A percentile compares a stretch with the other conserved stretches of the same genome.
phyloP scores from a whole-genome alignment of 768 basidiomycete species.

The Boletus rubroflammeus region DNA sequence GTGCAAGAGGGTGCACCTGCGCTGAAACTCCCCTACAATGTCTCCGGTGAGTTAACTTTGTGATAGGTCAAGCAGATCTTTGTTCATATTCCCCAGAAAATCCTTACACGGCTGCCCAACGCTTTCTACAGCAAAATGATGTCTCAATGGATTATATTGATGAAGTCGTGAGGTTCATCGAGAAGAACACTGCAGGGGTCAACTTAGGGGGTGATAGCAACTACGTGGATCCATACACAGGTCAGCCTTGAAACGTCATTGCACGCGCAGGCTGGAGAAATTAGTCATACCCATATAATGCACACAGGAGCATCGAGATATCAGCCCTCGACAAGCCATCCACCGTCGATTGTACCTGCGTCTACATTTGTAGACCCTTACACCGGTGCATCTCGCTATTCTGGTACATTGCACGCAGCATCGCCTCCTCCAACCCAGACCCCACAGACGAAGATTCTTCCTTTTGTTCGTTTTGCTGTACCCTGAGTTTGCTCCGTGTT shows the following conservation, averaged over 20 bases:
- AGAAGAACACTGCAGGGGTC: conserved; percentile 82
- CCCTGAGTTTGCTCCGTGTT: not conserved
- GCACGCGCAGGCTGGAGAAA: not conserved
- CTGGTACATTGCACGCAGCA: conserved; percentile 36
- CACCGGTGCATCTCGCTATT: conserved; percentile 68
- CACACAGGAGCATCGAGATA: conserved; percentile 63
- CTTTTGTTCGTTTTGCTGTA: conserved; percentile 41
- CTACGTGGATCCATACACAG: conserved; percentile 89
- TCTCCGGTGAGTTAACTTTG: conserved; percentile 52
- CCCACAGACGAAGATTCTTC: conserved; percentile 41
- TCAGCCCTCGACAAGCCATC: conserved; percentile 39
- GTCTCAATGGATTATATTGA: conserved; percentile 81
- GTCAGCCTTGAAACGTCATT: conserved; percentile 33
- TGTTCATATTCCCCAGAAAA: conserved; percentile 58
- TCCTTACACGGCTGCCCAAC: conserved; percentile 83
- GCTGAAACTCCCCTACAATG: conserved; percentile 92
- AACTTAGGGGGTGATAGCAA: conserved; percentile 58
- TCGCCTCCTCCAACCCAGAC: conserved; percentile 32
- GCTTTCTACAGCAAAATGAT: conserved; percentile 81
- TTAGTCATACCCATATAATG: not conserved
- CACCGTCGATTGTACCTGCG: conserved; percentile 27
- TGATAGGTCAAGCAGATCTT: not conserved
- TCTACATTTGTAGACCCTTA: conserved; percentile 61
- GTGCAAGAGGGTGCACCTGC: conserved; percentile 90
- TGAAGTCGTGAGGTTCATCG: conserved; percentile 89